These are phyloP conservation scores for Yamadazyma olivae DNA, from an alignment of 805 yeast genomes.

Conservation along the genomic window DNA sequence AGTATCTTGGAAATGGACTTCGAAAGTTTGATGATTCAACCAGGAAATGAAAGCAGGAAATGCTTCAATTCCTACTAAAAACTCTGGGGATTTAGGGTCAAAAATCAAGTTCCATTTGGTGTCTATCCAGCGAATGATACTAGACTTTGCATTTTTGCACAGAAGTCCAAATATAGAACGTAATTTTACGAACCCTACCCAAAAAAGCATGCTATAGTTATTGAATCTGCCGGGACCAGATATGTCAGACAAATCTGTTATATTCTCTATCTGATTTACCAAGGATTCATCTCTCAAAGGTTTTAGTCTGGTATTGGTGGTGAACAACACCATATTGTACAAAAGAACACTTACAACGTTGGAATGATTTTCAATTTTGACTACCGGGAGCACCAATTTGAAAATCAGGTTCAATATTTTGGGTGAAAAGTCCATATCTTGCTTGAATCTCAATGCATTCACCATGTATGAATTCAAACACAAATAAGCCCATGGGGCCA, in stretches of 20 bases:
- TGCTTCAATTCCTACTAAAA: slow-evolving; percentile 6
- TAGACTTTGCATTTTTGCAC: slow-evolving; percentile 19
- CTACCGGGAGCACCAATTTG: slow-evolving; percentile 7
- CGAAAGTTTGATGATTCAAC: slow-evolving; percentile 20
- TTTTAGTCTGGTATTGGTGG: neutral
- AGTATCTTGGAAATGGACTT: no score
- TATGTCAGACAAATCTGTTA: slow-evolving; percentile 53
- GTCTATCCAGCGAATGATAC: slow-evolving; percentile 50
- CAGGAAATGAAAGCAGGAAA: slow-evolving; percentile 41
- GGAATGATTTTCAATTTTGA: slow-evolving; percentile 2
- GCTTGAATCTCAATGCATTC: neutral
- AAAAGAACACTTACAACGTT: neutral
- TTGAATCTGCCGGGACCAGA: slow-evolving; percentile 56
- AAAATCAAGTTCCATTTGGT: slow-evolving; percentile 40
- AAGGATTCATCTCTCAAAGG: slow-evolving; percentile 34
- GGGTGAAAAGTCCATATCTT: neutral
- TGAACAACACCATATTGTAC: neutral
- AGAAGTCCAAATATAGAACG: slow-evolving; percentile 21
- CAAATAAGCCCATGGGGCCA: slow-evolving; percentile 7
- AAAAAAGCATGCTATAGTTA: slow-evolving; percentile 49
- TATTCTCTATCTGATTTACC: slow-evolving; percentile 44
- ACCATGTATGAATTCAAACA: slow-evolving; percentile 8
- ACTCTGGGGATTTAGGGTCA: slow-evolving; percentile 3
- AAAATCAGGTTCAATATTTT: neutral
- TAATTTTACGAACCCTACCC: slow-evolving; percentile 31